Evolutionary conservation across 2,329 filamentous ascomycete genomes (phyloP).

Genomic region (Diaporthe capsici): DNA sequence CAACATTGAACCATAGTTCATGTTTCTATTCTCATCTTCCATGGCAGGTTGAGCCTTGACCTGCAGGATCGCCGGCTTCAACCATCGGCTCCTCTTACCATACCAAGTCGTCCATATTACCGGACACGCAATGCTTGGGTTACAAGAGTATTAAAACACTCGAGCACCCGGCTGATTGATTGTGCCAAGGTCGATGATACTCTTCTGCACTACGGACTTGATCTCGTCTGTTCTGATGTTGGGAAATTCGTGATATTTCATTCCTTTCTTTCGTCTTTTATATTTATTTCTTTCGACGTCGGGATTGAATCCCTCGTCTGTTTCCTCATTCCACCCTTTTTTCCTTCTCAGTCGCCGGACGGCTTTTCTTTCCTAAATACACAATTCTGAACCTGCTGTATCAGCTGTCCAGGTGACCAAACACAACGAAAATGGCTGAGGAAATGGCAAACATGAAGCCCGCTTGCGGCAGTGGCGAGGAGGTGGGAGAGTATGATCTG

Average conservation of each 20-base stretch:
- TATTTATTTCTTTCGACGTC: constrained; percentile 40
- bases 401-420: constrained; percentile 24
- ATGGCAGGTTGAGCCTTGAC: constrained; percentile 36
- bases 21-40: constrained; percentile 36
- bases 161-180: constrained; percentile 21
- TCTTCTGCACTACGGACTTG: constrained; percentile 16
- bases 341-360: constrained; percentile 39
- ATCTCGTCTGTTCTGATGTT: constrained; percentile 33
- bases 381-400: constrained; percentile 16
- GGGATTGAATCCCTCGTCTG: constrained; percentile 39
- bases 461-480: constrained; percentile 54
- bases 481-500: constrained; percentile 58
- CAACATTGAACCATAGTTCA: constrained; percentile 29
- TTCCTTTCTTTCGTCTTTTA: constrained; percentile 40
- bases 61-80: constrained; percentile 36
- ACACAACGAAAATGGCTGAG: constrained; percentile 33
- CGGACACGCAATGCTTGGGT: neutral
- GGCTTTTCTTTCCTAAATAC: constrained; percentile 22
- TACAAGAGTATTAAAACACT: constrained; percentile 36
- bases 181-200: constrained; percentile 31
- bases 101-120: constrained; percentile 18
- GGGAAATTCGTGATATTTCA: constrained; percentile 37
- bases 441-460: constrained; percentile 53
- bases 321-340: constrained; percentile 38
- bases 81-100: constrained; percentile 37